A percentile compares a stretch with the other conserved stretches of the same genome.
phyloP scores from a whole-genome alignment of 495 filamentous ascomycete species.

The Oleoguttula mirabilis region DNA sequence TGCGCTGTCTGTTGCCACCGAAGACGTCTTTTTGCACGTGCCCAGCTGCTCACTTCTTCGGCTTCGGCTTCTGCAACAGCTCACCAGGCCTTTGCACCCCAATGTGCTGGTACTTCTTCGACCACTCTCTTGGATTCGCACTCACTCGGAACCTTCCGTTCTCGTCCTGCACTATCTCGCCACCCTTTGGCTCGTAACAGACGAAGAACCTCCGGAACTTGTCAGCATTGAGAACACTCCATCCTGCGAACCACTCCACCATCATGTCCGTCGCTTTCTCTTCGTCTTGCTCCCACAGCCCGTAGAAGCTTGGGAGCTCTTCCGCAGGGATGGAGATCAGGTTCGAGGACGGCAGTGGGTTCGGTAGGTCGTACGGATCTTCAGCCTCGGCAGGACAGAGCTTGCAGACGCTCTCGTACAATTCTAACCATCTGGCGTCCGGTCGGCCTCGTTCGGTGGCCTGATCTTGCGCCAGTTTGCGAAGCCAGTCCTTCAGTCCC shows the following conservation, averaged over 20 bases:
- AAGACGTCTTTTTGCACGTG: too few relatives aligned
- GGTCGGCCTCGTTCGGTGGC: background rate
- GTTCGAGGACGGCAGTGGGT: conserved; percentile 6
- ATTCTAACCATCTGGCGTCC: conserved; percentile 2
- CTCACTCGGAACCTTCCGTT: background rate
- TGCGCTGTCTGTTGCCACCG: too few relatives aligned
- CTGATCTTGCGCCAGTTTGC: conserved; percentile 1
- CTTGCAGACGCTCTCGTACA: conserved; percentile 2
- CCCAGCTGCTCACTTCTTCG: conserved; percentile 8
- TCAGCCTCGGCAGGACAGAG: conserved; percentile 14
- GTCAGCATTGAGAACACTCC: background rate
- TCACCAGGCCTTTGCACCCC: conserved; percentile 6
- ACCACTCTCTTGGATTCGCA: conserved; percentile 12
- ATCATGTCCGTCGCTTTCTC: conserved; percentile 12
- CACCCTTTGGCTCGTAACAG: conserved; percentile 7
- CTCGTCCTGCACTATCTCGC: conserved; percentile 1
- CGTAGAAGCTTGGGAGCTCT: conserved; percentile 9
- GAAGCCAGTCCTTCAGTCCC: conserved; percentile 12
- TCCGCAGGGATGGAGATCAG: conserved; percentile 10
- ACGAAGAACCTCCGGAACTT: conserved; percentile 17
- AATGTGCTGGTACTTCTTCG: conserved; percentile 13
- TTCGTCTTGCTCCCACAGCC: conserved; percentile 7
- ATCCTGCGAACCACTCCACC: conserved; percentile 17
- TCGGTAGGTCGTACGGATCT: conserved; percentile 8
- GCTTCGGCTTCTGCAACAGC: background rate